A percentile compares a stretch with the other conserved stretches of the same genome.
These are phyloP conservation scores for Talaromyces sp. DNA, from an alignment of 2,329 filamentous ascomycete genomes.

Conservation along the genomic window DNA sequence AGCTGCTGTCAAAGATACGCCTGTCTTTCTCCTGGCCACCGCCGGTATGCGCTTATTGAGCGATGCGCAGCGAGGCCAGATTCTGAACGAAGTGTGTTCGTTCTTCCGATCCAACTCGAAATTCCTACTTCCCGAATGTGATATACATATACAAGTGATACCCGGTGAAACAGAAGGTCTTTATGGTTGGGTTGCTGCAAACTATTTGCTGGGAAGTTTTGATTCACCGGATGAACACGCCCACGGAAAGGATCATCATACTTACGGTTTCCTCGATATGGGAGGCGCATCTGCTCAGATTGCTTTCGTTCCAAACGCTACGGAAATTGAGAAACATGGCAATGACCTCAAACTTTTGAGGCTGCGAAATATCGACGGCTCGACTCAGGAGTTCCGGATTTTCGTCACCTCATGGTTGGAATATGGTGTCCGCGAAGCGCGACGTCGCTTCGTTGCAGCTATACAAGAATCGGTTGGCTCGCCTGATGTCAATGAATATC, in stretches of 20 bases:
- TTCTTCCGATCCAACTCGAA: conserved; percentile 72
- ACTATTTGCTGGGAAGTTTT: conserved; percentile 90
- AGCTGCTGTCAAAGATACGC: conserved; percentile 73
- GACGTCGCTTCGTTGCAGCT: conserved; percentile 73
- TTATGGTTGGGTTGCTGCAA: conserved; percentile 96
- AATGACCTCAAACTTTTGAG: conserved; percentile 83
- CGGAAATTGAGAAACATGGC: conserved; percentile 82
- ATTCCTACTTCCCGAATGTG: conserved; percentile 87
- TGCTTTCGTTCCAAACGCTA: conserved; percentile 89
- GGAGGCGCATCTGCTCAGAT: conserved; percentile 96
- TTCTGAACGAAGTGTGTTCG: conserved; percentile 73
- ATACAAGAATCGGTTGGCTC: conserved; percentile 64
- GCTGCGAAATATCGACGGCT: conserved; percentile 75
- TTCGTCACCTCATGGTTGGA: conserved; percentile 97
- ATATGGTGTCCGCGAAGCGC: conserved; percentile 92
- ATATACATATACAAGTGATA: conserved; percentile 85
- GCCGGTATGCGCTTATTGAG: conserved; percentile 88
- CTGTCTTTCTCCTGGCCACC: conserved; percentile 91
- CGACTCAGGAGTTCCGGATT: conserved; percentile 72
- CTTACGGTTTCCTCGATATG: conserved; percentile 98
- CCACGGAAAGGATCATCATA: conserved; percentile 84
- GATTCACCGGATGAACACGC: conserved; percentile 67
- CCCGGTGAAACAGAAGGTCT: conserved; percentile 91
- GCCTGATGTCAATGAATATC: conserved; percentile 60
- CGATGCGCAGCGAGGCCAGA: conserved; percentile 62